Base-by-base conservation (phyloP, 805 yeast species). In the Middelhovenomyces tepae region DNA sequence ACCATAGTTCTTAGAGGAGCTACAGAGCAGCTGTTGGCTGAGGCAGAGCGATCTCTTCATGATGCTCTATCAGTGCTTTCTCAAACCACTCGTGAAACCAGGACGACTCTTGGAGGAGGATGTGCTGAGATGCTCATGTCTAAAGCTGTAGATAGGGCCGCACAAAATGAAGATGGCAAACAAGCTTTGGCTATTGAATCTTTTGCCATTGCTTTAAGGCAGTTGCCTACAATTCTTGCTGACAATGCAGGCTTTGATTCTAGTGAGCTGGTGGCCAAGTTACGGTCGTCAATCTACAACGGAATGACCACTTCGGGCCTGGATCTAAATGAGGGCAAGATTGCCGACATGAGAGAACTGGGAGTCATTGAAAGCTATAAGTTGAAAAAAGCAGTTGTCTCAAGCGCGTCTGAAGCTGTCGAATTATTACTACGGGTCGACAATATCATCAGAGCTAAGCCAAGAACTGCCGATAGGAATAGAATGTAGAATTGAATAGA, bases 211-310 rank as follows among this genome's bases (percentile, higher is more conserved):
- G 97, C 97, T 5, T 68, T 91, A 51, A 78, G 96, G 60, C 95
- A 86, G 59, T 68, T 91, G 43, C 99, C 99, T 39, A 85, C 94
- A 1, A 87, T 91, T 42, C 67, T 91, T 45, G 95, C 95, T 29
- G 97, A 91, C 54, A 91, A 91, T 54, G 97, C 99, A 3, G 99
- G 98, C 18, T 83, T 74, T 50, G 98, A 91, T 56, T 80, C 95
- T 15, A 76, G 86, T 49, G 97, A 93, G 47, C 66, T 91, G 42
- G 93, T 91, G 9, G 71, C 97, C 7, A 85, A 84, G 56, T 68
- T 91, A 50, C 75, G 96, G 59, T 76, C 95, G 2, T 78, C 94
- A 15, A 79, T 86, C 36, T 91, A 91, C 65, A 80, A 77, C 52
- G 99, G 99, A 22, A 75, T 84, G 69, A 69, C 84, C 14, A 85